phyloP scores from a whole-genome alignment of 805 yeast species.

The Nakazawaea populi region DNA sequence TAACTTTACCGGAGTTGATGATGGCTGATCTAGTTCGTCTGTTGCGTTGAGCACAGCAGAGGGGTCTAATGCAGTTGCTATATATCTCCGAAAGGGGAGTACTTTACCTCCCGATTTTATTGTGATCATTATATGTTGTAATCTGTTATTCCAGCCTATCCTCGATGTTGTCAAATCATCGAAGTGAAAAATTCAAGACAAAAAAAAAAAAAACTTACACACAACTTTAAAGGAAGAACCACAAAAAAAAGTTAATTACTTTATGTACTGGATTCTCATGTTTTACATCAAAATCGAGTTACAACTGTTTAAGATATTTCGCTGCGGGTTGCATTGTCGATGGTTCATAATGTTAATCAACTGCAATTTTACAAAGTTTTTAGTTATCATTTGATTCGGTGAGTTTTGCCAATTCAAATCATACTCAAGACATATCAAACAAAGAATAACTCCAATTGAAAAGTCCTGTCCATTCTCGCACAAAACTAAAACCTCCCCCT shows the following conservation, averaged over 20 bases:
- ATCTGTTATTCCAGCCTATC: too few relatives aligned
- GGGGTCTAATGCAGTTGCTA: not conserved
- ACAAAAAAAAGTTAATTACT: not conserved
- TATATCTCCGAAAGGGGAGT: not conserved
- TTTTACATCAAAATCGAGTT: conserved; percentile 6
- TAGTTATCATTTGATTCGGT: conserved; percentile 27
- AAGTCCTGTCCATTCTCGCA: conserved; percentile 67
- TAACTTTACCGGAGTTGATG: not conserved
- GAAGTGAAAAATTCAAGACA: not conserved
- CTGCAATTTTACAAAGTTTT: conserved; percentile 35
- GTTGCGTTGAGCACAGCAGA: not conserved
- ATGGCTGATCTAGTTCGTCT: not conserved
- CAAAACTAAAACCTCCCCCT: conserved; percentile 34
- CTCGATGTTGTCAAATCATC: not conserved
- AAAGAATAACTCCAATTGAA: conserved; percentile 53
- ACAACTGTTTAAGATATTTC: conserved; percentile 9
- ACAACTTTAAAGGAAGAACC: not conserved
- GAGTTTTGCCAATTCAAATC: conserved; percentile 32
- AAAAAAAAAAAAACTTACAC: too few relatives aligned
- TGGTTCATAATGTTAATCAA: not conserved
- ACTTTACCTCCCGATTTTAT: not conserved
- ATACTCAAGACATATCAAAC: conserved; percentile 42
- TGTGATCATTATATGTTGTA: not conserved
- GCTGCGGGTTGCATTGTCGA: conserved; percentile 2
- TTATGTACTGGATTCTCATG: not conserved